Conservation (phyloP, 176 grass and related monocot species). For the Oryza longistaminata region DNA sequence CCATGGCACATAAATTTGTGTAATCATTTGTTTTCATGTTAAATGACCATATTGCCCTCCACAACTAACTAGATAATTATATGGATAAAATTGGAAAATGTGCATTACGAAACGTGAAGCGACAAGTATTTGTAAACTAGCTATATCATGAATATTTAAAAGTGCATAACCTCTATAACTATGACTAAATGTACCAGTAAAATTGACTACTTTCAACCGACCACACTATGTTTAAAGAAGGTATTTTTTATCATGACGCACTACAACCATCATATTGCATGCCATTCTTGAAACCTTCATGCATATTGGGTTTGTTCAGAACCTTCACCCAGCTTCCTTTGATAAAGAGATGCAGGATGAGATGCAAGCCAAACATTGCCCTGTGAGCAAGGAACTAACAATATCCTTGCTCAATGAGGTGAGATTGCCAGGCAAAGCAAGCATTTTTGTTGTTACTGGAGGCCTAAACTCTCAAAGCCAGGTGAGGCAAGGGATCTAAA, state of each 20-base stretch:
- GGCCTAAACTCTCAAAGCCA: background rate
- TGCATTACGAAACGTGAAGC: no score
- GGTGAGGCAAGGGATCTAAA: background rate
- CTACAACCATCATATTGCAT: constrained; percentile 23
- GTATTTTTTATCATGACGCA: background rate
- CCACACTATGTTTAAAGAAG: constrained; percentile 1
- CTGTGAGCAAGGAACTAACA: background rate
- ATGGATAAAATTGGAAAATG: no score
- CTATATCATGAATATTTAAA: constrained; percentile 4
- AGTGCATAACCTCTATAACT: background rate
- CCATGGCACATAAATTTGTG: no score
- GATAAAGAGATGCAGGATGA: background rate
- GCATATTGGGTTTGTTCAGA: background rate
- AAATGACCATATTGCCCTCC: no score
- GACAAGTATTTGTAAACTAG: no score
- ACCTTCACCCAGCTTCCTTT: background rate
- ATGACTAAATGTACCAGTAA: background rate
- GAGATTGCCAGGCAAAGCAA: background rate
- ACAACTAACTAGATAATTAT: no score
- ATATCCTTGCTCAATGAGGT: background rate
- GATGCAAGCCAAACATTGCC: background rate
- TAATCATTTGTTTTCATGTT: no score
- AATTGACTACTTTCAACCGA: background rate
- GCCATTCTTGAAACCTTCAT: background rate
- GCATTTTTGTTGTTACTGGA: background rate